Conservation (phyloP, 2,329 filamentous ascomycete species). For the Colletotrichum cuscutae region DNA sequence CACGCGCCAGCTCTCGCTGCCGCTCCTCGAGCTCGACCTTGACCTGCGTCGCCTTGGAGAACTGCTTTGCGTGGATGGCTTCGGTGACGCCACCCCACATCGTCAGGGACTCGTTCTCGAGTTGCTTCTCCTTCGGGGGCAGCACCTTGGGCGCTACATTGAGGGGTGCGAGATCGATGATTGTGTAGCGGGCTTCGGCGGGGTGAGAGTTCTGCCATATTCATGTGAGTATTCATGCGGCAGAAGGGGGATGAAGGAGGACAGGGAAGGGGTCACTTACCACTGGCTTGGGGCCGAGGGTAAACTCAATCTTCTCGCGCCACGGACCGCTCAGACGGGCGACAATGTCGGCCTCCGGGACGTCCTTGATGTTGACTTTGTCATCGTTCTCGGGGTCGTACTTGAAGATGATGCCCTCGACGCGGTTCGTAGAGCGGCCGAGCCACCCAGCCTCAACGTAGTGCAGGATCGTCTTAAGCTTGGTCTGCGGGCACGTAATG, state of each 20-base stretch:
- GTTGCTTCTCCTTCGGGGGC: conserved; percentile 81
- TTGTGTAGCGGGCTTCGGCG: conserved; percentile 72
- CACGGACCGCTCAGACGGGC: conserved; percentile 86
- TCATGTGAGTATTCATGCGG: conserved; percentile 19
- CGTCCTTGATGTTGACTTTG: conserved; percentile 83
- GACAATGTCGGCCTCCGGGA: conserved; percentile 85
- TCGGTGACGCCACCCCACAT: conserved; percentile 91
- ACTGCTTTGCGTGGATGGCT: conserved; percentile 87
- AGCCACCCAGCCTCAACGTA: conserved; percentile 97
- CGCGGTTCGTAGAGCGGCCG: conserved; percentile 88
- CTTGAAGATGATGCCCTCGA: conserved; percentile 89
- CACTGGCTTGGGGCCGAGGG: conserved; percentile 67
- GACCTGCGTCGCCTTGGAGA: conserved; percentile 81
- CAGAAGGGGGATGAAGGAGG: not conserved
- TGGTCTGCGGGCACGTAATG: conserved; percentile 89
- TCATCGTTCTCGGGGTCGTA: conserved; percentile 90
- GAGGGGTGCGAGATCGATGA: conserved; percentile 90
- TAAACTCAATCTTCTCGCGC: conserved; percentile 77
- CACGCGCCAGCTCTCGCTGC: conserved; percentile 85
- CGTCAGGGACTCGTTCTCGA: conserved; percentile 87
- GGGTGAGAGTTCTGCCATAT: conserved; percentile 55
- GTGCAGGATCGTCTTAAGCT: conserved; percentile 89
- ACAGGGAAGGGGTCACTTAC: conserved; percentile 57
- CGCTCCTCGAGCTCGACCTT: conserved; percentile 94
- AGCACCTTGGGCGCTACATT: conserved; percentile 81